Base-by-base conservation (phyloP, 2,329 filamentous ascomycete genomes). In the Diplodia seriata region DNA sequence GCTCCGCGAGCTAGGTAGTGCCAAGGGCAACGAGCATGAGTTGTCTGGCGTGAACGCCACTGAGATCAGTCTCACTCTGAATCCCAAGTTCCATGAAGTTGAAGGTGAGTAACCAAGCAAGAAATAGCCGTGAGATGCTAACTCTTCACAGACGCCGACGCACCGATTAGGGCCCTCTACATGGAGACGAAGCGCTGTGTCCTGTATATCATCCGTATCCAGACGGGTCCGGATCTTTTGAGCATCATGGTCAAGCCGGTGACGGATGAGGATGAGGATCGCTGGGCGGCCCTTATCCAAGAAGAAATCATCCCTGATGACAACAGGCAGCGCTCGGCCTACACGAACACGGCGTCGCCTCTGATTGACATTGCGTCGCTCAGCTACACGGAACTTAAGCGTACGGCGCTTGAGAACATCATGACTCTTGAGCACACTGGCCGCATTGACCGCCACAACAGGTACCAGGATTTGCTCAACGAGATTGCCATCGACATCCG, bases 131-230 rank as follows among this genome's bases (percentile, higher is more conserved):
- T 26, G 33, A 14, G 50, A 29, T 55, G 53, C 76, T 80, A 71
- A 80, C 69, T 49, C 40, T 63, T 15, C 74, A 5, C 15, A 86
- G 95, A 99, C 76, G 94, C 95, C 4, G 94, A 98, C 76, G 93
- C 94, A 4, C 91, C 95, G 69, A 85, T 95, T 70, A 97, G 98
- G 81, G 86, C 93, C 1, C 85, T 99, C 3, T 97, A 97, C 78
- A 98, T 97, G 89, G 95, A 98, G 81, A 98, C 95, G 2, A 99
- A 99, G 82, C 90, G 95, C 74, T 97, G 95, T 76, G 91, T 98
- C 50, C 84, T 99, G 70, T 99, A 98, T 80, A 98, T 99, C 77
- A 98, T 99, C 76, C 91, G 95, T 69, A 91, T 99, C 43, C 96
- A 99, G 79, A 93, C 92, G 2, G 95, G 95, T 9, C 83, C 89